These are phyloP conservation scores for Scheffersomyces stambukii DNA, from an alignment of 1,139 yeast species.

Conservation along the genomic window DNA sequence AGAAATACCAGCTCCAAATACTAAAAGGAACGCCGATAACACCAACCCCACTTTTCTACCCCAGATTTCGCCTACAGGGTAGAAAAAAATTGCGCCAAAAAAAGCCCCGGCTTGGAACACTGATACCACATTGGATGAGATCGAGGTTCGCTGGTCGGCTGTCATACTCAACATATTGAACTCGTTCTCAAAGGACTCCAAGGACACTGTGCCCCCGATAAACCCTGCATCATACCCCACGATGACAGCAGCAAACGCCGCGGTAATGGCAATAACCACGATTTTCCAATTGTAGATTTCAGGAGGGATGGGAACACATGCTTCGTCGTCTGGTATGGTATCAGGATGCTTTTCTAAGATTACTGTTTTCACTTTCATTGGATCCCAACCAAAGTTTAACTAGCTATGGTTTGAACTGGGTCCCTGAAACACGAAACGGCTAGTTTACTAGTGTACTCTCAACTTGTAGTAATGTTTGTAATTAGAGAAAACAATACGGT, in stretches of 20 bases:
- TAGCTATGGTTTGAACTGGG: too few species aligned
- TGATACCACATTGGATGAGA: conserved; percentile 28
- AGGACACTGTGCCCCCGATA: conserved; percentile 29
- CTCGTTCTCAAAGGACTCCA: conserved; percentile 22
- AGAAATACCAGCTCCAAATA: conserved; percentile 42
- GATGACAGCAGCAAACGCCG: conserved; percentile 29
- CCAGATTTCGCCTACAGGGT: conserved; percentile 24
- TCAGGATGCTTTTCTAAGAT: too few species aligned
- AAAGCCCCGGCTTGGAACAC: conserved; percentile 35
- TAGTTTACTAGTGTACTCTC: too few species aligned
- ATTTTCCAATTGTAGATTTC: conserved; percentile 21
- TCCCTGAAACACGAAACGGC: too few species aligned
- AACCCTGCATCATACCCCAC: conserved; percentile 35
- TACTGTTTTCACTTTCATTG: too few species aligned
- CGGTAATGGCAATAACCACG: conserved; percentile 20
- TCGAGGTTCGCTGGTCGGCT: conserved; percentile 9
- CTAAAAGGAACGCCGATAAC: conserved; percentile 29
- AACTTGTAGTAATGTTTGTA: too few species aligned
- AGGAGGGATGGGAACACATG: conserved; percentile 15
- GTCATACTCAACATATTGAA: conserved; percentile 21
- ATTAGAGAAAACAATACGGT: too few species aligned
- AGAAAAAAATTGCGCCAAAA: conserved; percentile 25
- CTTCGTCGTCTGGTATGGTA: too few species aligned
- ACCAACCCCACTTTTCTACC: conserved; percentile 25
- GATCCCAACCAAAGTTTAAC: too few species aligned